phyloP scores from a whole-genome alignment of 345 rosid genomes.

The Boechera stricta region DNA sequence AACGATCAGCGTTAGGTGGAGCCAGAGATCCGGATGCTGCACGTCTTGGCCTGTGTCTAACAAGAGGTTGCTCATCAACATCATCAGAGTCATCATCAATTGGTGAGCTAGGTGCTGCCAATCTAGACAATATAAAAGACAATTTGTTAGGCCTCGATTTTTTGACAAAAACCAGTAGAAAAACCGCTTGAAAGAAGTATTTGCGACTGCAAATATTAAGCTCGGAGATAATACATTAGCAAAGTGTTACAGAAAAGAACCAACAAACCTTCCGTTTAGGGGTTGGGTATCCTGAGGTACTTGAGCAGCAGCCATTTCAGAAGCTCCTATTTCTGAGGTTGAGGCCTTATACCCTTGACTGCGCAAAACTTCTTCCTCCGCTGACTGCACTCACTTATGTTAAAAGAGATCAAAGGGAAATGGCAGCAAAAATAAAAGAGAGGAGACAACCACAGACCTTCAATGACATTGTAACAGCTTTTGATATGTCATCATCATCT shows the following conservation, averaged over 20 bases:
- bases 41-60: constrained; percentile 72
- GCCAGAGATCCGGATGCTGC: constrained; percentile 54
- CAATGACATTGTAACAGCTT: constrained; percentile 71
- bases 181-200: background rate
- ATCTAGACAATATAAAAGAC: constrained; percentile 49
- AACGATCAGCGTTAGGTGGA: constrained; percentile 56
- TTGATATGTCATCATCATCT: constrained; percentile 72
- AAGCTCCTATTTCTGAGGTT: constrained; percentile 52
- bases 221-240: background rate
- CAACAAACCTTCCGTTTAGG: constrained; percentile 75
- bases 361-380: constrained; percentile 63
- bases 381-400: constrained; percentile 58
- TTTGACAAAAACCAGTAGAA: constrained; percentile 18
- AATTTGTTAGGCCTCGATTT: constrained; percentile 11
- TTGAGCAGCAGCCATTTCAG: constrained; percentile 50
- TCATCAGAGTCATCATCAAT: constrained; percentile 75
- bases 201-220: constrained; percentile 6
- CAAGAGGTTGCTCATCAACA: constrained; percentile 71
- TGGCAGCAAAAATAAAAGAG: constrained; percentile 3
- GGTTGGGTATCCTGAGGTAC: constrained; percentile 49
- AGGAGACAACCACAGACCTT: constrained; percentile 53
- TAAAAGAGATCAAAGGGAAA: constrained; percentile 25
- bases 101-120: constrained; percentile 71
- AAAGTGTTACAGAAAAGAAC: constrained; percentile 15
- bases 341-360: constrained; percentile 53